Evolutionary conservation across 1,284 basidiomycete species (phyloP), one percentile per base, ranked within the genome.

Genomic region (Cryptococcus jaspeensis): DNA sequence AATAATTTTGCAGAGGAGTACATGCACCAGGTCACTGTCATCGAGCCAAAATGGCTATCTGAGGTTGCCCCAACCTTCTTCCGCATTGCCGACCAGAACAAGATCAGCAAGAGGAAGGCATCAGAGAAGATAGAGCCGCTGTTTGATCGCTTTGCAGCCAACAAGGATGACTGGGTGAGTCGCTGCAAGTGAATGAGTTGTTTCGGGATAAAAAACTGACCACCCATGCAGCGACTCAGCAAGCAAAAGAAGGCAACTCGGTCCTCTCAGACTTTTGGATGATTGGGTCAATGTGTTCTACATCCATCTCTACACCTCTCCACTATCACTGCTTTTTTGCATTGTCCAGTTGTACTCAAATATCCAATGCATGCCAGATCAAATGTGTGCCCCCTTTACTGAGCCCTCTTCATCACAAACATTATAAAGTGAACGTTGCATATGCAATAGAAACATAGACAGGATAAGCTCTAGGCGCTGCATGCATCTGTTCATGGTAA

Each of bases 21-120:
- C 77, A 96, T 93, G 81, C 91, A 93, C 73, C 94, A 94, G 67
- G 92, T 78, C 54, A 97, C 92, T 1, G 91, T 92, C 0, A 87
- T 99, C 59, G 96, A 99, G 74, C 94, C 96, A 2, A 96, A 97
- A 78, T 99, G 96, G 96, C 84, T 99, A 15, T 90, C 95, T 7
- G 95, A 99, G 73, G 94, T 97, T 22, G 95, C 96, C 12, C 95
- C 95, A 8, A 78, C 77, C 56, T 98, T 97, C 84, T 99, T 99
- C 87, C 89, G 90, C 77, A 89, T 96, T 44, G 93, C 95, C 2
- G 94, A 98, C 76, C 88, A 86, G 50, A 89, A 92, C 79, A 93
- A 93, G 78, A 95, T 99, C 78, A 94, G 90, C 70, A 97, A 97
- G 78, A 84, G 95, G 67, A 99, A 99, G 83, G 87, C 86, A 75